Evolutionary conservation across 1,284 basidiomycete genomes (phyloP).

Genomic region (Austroboletus niveus): DNA sequence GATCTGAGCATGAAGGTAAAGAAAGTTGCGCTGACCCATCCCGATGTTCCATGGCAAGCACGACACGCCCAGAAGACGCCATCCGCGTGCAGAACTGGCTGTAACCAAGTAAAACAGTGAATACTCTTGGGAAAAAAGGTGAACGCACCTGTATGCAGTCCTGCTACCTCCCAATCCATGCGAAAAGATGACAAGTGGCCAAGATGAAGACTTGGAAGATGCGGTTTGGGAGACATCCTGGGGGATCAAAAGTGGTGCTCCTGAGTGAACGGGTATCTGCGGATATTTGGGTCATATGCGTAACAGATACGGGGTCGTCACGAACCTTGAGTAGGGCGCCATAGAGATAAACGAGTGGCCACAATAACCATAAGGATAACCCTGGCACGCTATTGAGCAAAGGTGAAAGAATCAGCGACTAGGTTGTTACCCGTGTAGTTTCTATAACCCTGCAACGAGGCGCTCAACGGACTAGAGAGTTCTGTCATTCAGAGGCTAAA

Average conservation of each 20-base stretch:
- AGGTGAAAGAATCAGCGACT: neutral
- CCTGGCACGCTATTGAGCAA: conserved; percentile 17
- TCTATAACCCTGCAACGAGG: conserved; percentile 44
- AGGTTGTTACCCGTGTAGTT: conserved; percentile 38
- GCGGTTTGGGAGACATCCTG: neutral
- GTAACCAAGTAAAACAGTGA: conserved; percentile 7
- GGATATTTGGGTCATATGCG: neutral
- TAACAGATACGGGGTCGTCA: neutral
- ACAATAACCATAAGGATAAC: conserved; percentile 44
- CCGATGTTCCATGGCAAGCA: conserved; percentile 74
- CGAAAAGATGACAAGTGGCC: conserved; percentile 78
- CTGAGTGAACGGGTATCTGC: conserved; percentile 57
- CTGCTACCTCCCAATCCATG: conserved; percentile 78
- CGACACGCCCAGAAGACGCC: conserved; percentile 73
- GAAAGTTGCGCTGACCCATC: conserved; percentile 66
- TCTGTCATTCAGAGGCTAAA: neutral
- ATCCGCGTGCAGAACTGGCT: conserved; percentile 70
- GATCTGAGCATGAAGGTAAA: conserved; percentile 33
- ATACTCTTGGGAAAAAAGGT: neutral
- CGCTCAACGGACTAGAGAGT: conserved; percentile 39
- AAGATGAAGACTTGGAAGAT: conserved; percentile 35
- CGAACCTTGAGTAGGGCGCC: conserved; percentile 44
- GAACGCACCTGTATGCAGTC: conserved; percentile 62
- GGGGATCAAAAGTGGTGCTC: conserved; percentile 53
- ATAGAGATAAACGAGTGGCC: conserved; percentile 50